Evolutionary conservation across 768 basidiomycete species (phyloP).

Genomic region (Russula abietina): DNA sequence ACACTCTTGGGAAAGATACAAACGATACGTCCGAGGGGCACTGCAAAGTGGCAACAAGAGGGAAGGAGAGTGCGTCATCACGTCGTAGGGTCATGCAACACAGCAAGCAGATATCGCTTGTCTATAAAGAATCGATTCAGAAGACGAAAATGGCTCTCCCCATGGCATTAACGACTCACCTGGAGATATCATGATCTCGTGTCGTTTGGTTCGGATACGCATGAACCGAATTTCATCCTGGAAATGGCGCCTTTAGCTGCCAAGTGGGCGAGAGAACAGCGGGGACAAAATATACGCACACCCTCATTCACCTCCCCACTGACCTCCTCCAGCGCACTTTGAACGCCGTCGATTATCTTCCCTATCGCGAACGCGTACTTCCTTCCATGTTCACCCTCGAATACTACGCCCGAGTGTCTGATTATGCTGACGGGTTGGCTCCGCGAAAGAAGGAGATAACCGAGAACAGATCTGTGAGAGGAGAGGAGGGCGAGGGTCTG

Average conservation of each 20-base stretch:
- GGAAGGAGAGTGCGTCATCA: neutral
- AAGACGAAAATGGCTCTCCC: neutral
- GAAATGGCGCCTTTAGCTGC: neutral
- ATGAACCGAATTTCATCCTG: constrained; percentile 86
- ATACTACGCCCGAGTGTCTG: constrained; percentile 75
- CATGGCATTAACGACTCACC: constrained; percentile 43
- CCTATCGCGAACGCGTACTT: constrained; percentile 69
- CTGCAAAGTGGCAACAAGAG: neutral
- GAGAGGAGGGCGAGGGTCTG: constrained; percentile 70
- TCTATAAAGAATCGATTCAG: constrained; percentile 39
- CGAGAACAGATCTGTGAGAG: constrained; percentile 77
- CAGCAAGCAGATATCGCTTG: constrained; percentile 73
- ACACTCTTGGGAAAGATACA: neutral
- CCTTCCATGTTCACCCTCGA: constrained; percentile 77
- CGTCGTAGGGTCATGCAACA: constrained; percentile 63
- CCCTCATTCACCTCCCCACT: constrained; percentile 55
- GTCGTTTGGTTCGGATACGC: constrained; percentile 84
- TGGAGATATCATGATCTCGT: constrained; percentile 93
- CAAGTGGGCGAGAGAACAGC: neutral
- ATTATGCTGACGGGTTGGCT: constrained; percentile 72
- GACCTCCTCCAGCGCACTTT: constrained; percentile 72
- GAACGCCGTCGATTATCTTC: constrained; percentile 72
- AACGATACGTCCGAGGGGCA: constrained; percentile 4
- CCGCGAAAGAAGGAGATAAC: constrained; percentile 78
- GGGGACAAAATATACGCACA: constrained; percentile 37